Evolutionary conservation across 2,329 filamentous ascomycete genomes (phyloP).

Genomic region (Penicillium hordei): DNA sequence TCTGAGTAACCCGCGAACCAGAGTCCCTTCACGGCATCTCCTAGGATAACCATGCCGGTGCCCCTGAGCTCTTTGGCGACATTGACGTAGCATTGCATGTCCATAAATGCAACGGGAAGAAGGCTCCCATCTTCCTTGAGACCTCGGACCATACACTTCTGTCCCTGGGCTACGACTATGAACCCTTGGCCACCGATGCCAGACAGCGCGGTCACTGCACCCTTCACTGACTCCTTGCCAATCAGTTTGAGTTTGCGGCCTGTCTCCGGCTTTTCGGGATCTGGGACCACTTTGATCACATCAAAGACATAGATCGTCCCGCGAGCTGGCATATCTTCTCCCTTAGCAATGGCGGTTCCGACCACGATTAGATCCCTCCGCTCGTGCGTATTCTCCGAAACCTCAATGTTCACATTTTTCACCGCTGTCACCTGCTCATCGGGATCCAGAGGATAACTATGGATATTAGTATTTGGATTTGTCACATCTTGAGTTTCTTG

Average conservation of each 20-base stretch:
- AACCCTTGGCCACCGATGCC: constrained; percentile 84
- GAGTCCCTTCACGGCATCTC: constrained; percentile 87
- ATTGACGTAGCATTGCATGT: constrained; percentile 92
- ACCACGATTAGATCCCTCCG: constrained; percentile 78
- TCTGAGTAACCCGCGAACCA: constrained; percentile 98
- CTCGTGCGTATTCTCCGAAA: constrained; percentile 88
- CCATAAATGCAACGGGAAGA: constrained; percentile 92
- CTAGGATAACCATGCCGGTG: constrained; percentile 82
- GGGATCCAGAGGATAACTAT: constrained; percentile 64
- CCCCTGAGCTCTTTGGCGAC: constrained; percentile 79
- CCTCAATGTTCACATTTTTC: constrained; percentile 78
- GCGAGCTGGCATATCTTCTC: constrained; percentile 84
- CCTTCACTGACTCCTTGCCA: constrained; percentile 86
- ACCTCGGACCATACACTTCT: constrained; percentile 95
- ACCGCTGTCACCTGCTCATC: constrained; percentile 79
- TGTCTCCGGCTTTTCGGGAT: constrained; percentile 81
- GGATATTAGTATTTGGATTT: background rate
- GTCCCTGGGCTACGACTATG: constrained; percentile 85
- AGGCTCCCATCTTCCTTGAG: constrained; percentile 93
- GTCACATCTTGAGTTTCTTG: background rate
- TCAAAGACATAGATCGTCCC: constrained; percentile 90
- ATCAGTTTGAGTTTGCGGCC: constrained; percentile 82
- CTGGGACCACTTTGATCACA: constrained; percentile 85
- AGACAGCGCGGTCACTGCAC: constrained; percentile 82
- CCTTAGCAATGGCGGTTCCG: constrained; percentile 80